A percentile compares a stretch with the other conserved stretches of the same genome.
Evolutionary conservation across 1,139 yeast genomes (phyloP).

Genomic region (Taphrina flavorubra): DNA sequence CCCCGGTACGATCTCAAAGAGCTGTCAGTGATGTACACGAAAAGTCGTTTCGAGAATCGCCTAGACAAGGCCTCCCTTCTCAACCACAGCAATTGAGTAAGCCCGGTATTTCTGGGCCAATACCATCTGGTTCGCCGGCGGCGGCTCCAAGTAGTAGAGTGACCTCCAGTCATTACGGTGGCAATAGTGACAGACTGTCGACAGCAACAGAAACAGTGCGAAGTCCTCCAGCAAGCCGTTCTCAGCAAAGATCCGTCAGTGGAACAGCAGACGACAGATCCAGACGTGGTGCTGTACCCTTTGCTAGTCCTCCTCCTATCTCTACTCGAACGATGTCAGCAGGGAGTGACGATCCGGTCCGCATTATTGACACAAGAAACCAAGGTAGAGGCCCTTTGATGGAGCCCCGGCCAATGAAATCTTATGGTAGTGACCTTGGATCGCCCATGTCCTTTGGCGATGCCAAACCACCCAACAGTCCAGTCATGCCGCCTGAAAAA

Average conservation of each 20-base stretch:
- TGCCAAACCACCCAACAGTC: conserved; percentile 1
- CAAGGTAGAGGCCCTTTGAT: background rate
- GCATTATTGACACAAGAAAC: background rate
- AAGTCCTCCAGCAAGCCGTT: background rate
- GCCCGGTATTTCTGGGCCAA: background rate
- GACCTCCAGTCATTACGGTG: conserved; percentile 21
- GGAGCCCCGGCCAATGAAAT: conserved; percentile 3
- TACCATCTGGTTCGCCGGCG: background rate
- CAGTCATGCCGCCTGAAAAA: conserved; percentile 15
- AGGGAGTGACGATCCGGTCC: background rate
- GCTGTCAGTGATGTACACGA: conserved; percentile 17
- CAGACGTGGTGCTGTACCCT: conserved; percentile 20
- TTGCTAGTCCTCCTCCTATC: conserved; percentile 12
- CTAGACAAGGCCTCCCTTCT: background rate
- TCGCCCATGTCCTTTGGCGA: conserved; percentile 25
- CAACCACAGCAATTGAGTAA: background rate
- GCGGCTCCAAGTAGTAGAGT: conserved; percentile 10
- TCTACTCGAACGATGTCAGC: background rate
- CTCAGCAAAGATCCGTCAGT: conserved; percentile 12
- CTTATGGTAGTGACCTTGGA: conserved; percentile 1
- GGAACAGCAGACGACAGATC: background rate
- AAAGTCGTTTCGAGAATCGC: conserved; percentile 5
- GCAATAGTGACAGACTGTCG: conserved; percentile 7
- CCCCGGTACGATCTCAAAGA: conserved; percentile 6
- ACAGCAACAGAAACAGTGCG: background rate